Base-by-base conservation (phyloP, 2,329 filamentous ascomycete species). In the Colletotrichum chlorophyti region DNA sequence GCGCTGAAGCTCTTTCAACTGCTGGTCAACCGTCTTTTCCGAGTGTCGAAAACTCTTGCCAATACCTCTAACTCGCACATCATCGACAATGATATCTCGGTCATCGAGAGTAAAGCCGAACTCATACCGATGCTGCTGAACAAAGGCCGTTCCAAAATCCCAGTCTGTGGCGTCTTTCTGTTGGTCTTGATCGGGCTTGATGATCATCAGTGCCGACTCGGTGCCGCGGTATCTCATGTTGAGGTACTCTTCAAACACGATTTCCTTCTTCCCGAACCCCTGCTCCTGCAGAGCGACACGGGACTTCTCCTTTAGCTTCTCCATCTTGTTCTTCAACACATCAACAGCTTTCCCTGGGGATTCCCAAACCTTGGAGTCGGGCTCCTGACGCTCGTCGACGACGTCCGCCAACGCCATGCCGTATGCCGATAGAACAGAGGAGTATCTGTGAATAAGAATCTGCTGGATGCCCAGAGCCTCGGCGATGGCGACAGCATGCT, bases 321-420 rank as follows among this genome's bases (percentile, higher is more conserved):
- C 81, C 83, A 97, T 91, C 74, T 93, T 95, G 23, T 74, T 75
- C 66, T 87, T 83, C 14, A 97, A 76, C 35, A 87, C 86, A 7
- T 82, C 73, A 5, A 87, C 79, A 0, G 85, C 83, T 1, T 82
- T 79, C 29, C 81, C 80, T 11, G 80, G 70, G 15, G 87, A 84
- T 12, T 81, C 79, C 84, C 85, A 88, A 6, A 88, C 76, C 14
- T 79, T 77, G 3, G 86, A 87, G 32, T 87, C 84, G 5, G 91
- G 90, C 68, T 93, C 91, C 68, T 97, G 93, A 26, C 89, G 83
- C 74, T 97, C 93, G 63, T 97, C 91, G 0, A 97, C 93, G 0
- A 97, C 93, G 68, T 97, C 93, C 10, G 93, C 93, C 5, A 97
- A 77, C 0, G 93, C 92, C 91, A 97, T 96, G 8, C 93, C 93